A percentile compares a stretch with the other conserved stretches of the same genome.
phyloP scores from a whole-genome alignment of 75 land plant genomes.

The Cunninghamia lanceolata region DNA sequence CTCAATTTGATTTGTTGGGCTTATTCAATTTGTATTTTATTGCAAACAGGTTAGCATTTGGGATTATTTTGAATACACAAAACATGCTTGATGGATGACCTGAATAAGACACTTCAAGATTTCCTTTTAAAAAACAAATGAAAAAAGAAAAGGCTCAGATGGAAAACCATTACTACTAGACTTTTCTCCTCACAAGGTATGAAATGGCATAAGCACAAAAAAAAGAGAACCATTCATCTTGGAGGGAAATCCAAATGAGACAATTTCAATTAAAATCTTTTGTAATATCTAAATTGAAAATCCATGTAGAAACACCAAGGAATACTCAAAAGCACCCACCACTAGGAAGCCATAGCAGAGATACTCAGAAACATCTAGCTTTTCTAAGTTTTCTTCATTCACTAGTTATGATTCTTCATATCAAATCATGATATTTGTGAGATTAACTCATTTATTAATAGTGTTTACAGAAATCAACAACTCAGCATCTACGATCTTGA shows the following conservation, averaged over 20 bases:
- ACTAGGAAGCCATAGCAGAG: background rate
- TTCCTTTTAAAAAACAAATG: too few relatives aligned
- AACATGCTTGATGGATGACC: conserved; percentile 73
- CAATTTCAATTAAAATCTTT: background rate
- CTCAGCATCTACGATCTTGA: background rate
- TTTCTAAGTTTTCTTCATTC: background rate
- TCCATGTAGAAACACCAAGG: background rate
- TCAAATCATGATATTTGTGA: background rate
- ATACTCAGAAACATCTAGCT: background rate
- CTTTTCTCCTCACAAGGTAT: too few relatives aligned
- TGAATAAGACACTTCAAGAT: conserved; percentile 41
- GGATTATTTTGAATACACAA: conserved; percentile 69
- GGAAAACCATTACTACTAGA: too few relatives aligned
- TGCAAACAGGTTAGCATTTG: conserved; percentile 61
- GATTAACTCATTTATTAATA: background rate
- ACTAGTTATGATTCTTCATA: background rate
- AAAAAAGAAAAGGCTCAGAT: too few relatives aligned
- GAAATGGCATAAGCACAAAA: background rate
- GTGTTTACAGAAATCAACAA: background rate
- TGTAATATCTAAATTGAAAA: background rate
- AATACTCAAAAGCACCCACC: background rate
- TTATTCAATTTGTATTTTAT: background rate
- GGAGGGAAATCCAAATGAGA: background rate
- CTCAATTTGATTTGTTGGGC: background rate
- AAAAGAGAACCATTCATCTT: background rate